A percentile compares a stretch with the other conserved stretches of the same genome.
Conservation (phyloP, 202 grass and related monocot genomes). For the Carex sylvatica region DNA sequence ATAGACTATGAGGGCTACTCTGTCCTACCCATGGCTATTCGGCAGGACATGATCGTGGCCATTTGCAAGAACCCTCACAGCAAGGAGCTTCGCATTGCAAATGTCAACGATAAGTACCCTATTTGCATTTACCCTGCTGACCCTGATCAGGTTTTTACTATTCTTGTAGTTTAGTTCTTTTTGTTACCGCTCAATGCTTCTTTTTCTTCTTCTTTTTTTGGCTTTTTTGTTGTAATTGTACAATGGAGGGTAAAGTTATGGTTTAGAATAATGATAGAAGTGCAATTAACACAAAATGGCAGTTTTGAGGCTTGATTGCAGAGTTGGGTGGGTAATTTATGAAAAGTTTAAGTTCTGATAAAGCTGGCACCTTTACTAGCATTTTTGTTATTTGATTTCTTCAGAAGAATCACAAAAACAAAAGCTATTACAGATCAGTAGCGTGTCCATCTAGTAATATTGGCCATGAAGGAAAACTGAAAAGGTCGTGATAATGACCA, state of each 20-base stretch:
- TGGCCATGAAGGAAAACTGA: not conserved
- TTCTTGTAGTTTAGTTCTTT: not conserved
- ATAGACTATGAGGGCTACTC: slow-evolving; percentile 98
- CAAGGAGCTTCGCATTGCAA: slow-evolving; percentile 67
- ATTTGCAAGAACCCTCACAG: slow-evolving; percentile 44
- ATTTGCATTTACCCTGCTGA: slow-evolving; percentile 80
- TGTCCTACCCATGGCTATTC: slow-evolving; percentile 96
- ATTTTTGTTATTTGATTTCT: not conserved
- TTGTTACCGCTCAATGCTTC: not conserved
- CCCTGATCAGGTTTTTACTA: slow-evolving; percentile 56
- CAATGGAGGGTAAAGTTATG: no score
- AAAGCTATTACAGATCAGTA: not conserved
- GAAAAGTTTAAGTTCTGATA: not conserved
- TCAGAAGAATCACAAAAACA: not conserved
- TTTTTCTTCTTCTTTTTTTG: not conserved
- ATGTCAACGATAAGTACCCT: slow-evolving; percentile 80
- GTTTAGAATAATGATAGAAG: not conserved
- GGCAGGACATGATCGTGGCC: slow-evolving; percentile 95
- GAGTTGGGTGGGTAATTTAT: not conserved
- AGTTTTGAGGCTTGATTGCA: not conserved
- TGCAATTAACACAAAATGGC: not conserved
- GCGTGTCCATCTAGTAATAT: not conserved
- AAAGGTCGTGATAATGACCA: not conserved
- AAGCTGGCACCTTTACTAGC: not conserved
- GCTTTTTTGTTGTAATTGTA: not conserved